phyloP scores from a whole-genome alignment of 2,329 filamentous ascomycete genomes.

The Tolypocladium sp. region DNA sequence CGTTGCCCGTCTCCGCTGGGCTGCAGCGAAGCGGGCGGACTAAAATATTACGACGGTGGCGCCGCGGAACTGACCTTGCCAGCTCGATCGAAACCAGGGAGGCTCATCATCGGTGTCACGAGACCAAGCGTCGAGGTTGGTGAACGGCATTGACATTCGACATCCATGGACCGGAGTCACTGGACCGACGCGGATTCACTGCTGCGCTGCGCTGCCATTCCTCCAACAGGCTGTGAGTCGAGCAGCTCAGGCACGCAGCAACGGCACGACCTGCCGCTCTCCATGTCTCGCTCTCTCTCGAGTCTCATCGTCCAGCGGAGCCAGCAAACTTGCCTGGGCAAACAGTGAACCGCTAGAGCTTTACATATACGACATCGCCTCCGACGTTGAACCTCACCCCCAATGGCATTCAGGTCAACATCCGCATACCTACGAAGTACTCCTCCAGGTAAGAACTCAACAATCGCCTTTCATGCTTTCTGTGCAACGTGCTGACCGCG shows the following conservation, averaged over 20 bases:
- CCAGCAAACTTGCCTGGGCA: not conserved
- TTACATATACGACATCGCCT: not conserved
- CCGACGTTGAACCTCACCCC: not conserved
- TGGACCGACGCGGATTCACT: too few relatives aligned
- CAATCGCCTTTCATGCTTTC: not conserved
- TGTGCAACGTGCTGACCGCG: not conserved
- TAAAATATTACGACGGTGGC: not conserved
- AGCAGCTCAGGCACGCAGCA: not conserved
- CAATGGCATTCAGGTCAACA: not conserved
- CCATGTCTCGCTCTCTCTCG: not conserved
- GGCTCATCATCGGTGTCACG: not conserved
- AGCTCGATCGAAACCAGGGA: not conserved
- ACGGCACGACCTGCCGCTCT: not conserved
- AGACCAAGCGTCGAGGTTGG: not conserved
- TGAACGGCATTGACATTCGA: too few relatives aligned
- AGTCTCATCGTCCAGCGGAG: not conserved
- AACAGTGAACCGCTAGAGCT: not conserved
- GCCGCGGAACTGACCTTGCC: not conserved
- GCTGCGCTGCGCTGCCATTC: not conserved
- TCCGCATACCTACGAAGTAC: too few relatives aligned
- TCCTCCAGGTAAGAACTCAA: not conserved
- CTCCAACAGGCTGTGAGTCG: not conserved
- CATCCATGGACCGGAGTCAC: too few relatives aligned
- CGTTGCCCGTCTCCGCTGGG: not conserved
- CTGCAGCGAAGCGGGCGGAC: not conserved